These are phyloP conservation scores for Fonsecaea multimorphosa DNA, from an alignment of 2,329 filamentous ascomycete genomes.

Conservation along the genomic window DNA sequence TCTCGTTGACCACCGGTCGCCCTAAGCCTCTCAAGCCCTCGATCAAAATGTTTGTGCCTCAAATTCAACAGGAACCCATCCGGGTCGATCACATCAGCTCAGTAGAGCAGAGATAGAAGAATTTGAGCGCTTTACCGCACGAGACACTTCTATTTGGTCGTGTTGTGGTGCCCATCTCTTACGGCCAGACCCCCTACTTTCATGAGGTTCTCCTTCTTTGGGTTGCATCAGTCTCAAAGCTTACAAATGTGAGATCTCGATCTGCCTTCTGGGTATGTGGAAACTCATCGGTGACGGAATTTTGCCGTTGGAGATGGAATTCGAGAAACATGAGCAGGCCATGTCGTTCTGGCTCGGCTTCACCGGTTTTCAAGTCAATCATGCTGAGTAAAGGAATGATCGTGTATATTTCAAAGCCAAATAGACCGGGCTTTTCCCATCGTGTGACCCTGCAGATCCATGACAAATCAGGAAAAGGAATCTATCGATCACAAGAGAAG, in stretches of 20 bases:
- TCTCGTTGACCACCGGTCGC: not conserved
- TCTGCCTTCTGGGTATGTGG: conserved; percentile 18
- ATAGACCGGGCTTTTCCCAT: not conserved
- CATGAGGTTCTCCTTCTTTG: no score
- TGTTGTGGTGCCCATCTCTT: no score
- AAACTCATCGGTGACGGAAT: conserved; percentile 27
- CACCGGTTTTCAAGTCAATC: not conserved
- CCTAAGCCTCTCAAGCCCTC: conserved; percentile 1
- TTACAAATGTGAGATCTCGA: conserved; percentile 6
- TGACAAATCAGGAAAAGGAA: not conserved
- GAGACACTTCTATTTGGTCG: no score
- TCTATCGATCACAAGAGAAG: not conserved
- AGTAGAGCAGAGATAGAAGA: no score
- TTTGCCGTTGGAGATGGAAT: not conserved
- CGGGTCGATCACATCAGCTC: no score
- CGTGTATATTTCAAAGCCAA: not conserved
- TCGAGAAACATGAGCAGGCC: not conserved
- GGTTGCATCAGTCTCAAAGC: no score
- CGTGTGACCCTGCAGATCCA: not conserved
- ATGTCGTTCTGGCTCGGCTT: not conserved
- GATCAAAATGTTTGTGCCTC: no score
- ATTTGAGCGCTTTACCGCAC: no score
- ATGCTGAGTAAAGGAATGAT: conserved; percentile 5
- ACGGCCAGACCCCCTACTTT: no score
- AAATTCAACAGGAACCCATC: no score